These are phyloP conservation scores for Candida patagonica DNA, from an alignment of 805 yeast species.

Conservation along the genomic window DNA sequence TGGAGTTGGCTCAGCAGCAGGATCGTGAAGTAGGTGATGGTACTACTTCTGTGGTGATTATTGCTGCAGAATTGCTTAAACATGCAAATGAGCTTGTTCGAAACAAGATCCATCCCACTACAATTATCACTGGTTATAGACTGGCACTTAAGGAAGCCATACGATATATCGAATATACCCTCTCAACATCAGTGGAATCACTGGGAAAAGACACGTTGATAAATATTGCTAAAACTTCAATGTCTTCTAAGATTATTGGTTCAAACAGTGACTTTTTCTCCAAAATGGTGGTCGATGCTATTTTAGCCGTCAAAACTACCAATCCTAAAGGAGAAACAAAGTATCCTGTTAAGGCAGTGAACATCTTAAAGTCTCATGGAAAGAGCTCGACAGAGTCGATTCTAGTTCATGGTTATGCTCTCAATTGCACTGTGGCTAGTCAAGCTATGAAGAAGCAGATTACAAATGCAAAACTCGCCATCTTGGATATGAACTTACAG, in stretches of 20 bases:
- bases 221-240: slow-evolving; percentile 91
- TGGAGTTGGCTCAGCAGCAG: slow-evolving; percentile 96
- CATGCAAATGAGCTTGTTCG: slow-evolving; percentile 92
- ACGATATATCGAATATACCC: slow-evolving; percentile 73
- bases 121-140: slow-evolving; percentile 93
- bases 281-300: slow-evolving; percentile 86
- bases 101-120: slow-evolving; percentile 93
- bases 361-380: slow-evolving; percentile 93
- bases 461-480: slow-evolving; percentile 66
- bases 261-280: slow-evolving; percentile 86
- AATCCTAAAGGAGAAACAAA: slow-evolving; percentile 79
- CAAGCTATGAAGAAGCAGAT: slow-evolving; percentile 87
- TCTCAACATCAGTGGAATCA: slow-evolving; percentile 69
- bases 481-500: slow-evolving; percentile 85
- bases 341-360: slow-evolving; percentile 96
- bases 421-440: slow-evolving; percentile 93
- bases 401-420: slow-evolving; percentile 86
- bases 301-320: slow-evolving; percentile 87
- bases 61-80: slow-evolving; percentile 90
- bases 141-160: slow-evolving; percentile 88
- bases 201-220: slow-evolving; percentile 76
- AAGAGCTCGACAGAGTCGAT: slow-evolving; percentile 81
- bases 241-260: slow-evolving; percentile 95
- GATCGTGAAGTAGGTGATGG: slow-evolving; percentile 99
- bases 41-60: slow-evolving; percentile 87